Percentiles rank a stretch among this genome's conserved stretches.
These are phyloP conservation scores for Odonthalia washingtoniensis DNA, from an alignment of 31 red algal species.

Conservation along the genomic window DNA sequence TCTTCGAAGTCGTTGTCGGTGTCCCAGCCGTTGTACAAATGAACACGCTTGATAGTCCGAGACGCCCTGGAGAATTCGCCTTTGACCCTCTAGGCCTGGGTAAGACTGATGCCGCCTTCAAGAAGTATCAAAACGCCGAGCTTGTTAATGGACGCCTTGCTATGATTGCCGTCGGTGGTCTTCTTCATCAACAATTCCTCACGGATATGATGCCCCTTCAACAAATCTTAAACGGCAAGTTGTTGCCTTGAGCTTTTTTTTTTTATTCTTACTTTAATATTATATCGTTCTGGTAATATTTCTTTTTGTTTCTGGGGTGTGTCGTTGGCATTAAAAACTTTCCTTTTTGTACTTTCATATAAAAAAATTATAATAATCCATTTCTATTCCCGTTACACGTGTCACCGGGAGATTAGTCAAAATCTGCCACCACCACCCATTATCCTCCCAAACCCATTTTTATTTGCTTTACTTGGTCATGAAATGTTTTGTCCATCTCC, in stretches of 20 bases:
- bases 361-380: no score
- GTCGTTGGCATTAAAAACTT: no score
- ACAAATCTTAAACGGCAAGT: conserved; percentile 69
- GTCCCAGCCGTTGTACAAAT: conserved; percentile 81
- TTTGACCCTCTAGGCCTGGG: conserved; percentile 94
- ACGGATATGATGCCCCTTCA: conserved; percentile 67
- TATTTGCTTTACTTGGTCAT: no score
- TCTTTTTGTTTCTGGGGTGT: no score
- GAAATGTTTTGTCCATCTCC: no score
- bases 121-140: conserved; percentile 68
- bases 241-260: conserved; percentile 73
- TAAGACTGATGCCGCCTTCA: conserved; percentile 57
- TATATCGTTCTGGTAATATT: no score
- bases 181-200: conserved; percentile 84
- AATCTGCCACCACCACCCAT: no score
- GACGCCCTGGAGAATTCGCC: conserved; percentile 86
- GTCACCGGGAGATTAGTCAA: no score
- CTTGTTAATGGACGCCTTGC: conserved; percentile 89
- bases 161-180: conserved; percentile 95
- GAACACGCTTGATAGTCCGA: conserved; percentile 62
- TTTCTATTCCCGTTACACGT: no score
- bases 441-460: no score
- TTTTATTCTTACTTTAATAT: no score
- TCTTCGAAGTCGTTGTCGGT: conserved; percentile 85
- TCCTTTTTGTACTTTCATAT: no score